phyloP scores from a whole-genome alignment of 2,329 filamentous ascomycete genomes.

The Pseudopyricularia cyperi region DNA sequence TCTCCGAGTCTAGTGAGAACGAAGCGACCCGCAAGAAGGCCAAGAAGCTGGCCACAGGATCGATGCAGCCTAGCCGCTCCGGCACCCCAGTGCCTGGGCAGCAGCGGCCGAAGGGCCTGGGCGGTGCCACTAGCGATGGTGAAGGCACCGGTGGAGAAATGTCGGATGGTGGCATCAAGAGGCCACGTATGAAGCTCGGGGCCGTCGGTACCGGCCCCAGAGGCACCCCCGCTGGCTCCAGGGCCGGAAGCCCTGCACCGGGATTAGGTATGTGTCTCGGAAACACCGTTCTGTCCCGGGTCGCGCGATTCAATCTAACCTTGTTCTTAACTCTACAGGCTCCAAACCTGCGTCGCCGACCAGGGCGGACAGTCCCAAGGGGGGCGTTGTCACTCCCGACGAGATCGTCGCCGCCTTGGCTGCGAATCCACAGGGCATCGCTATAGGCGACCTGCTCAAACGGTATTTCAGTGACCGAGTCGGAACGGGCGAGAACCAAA shows the following conservation, averaged over 20 bases:
- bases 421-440: conserved; percentile 34
- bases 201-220: conserved; percentile 30
- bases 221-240: conserved; percentile 44
- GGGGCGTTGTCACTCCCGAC: conserved; percentile 22
- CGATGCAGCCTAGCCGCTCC: conserved; percentile 37
- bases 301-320: not conserved
- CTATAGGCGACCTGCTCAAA: conserved; percentile 35
- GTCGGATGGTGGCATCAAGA: conserved; percentile 41
- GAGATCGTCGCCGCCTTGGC: conserved; percentile 44
- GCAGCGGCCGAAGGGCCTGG: conserved; percentile 23
- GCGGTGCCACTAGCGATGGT: conserved; percentile 56
- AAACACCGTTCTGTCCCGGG: not conserved
- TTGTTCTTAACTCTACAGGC: conserved; percentile 12
- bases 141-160: conserved; percentile 59
- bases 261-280: not conserved
- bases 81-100: conserved; percentile 35
- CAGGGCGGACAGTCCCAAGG: conserved; percentile 2
- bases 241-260: conserved; percentile 47
- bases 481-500: conserved; percentile 35
- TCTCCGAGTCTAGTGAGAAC: conserved; percentile 84
- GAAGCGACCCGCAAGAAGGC: conserved; percentile 72
- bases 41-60: conserved; percentile 45
- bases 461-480: conserved; percentile 40
- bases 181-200: conserved; percentile 33
- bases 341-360: conserved; percentile 11